Conservation (phyloP, 352 stramenopile genomes). For the Phytophthora foliorum region DNA sequence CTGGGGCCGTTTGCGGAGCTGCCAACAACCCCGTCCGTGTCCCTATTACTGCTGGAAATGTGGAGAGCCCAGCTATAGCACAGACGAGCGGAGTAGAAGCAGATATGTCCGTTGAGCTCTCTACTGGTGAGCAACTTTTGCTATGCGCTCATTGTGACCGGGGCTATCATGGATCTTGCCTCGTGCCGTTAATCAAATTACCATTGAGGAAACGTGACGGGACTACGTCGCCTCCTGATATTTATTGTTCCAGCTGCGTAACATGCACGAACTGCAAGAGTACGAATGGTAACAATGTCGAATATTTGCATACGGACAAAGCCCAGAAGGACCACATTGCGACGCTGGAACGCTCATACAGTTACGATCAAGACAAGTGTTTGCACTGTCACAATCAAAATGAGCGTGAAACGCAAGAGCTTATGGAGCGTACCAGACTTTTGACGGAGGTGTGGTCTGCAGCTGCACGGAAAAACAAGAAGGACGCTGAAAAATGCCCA, state of each 20-base stretch:
- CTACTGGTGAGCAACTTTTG: slow-evolving; percentile 37
- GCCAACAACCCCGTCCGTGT: slow-evolving; percentile 11
- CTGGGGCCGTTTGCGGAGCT: slow-evolving; percentile 34
- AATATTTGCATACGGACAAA: slow-evolving; percentile 22
- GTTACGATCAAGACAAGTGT: slow-evolving; percentile 66
- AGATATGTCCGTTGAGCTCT: slow-evolving; percentile 8
- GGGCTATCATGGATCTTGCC: slow-evolving; percentile 63
- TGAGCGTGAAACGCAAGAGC: slow-evolving; percentile 56
- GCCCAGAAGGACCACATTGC: slow-evolving; percentile 37
- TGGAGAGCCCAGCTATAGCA: slow-evolving; percentile 19
- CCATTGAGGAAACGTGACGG: slow-evolving; percentile 22
- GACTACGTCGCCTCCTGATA: slow-evolving; percentile 12
- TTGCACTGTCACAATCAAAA: slow-evolving; percentile 67
- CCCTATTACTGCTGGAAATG: slow-evolving; percentile 29
- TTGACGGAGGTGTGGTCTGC: slow-evolving; percentile 71
- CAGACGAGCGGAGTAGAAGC: slow-evolving; percentile 8
- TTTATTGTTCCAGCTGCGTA: slow-evolving; percentile 82
- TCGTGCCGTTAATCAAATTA: slow-evolving; percentile 51
- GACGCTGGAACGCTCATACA: slow-evolving; percentile 61
- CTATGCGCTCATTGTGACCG: slow-evolving; percentile 63
- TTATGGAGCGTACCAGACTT: slow-evolving; percentile 60
- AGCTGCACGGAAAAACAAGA: slow-evolving; percentile 59
- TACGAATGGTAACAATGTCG: slow-evolving; percentile 16
- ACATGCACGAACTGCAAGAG: slow-evolving; percentile 62
- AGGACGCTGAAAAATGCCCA: slow-evolving; percentile 80